These are phyloP conservation scores for Aegilops longissima DNA, from an alignment of 176 grass and related monocot genomes.

Conservation along the genomic window DNA sequence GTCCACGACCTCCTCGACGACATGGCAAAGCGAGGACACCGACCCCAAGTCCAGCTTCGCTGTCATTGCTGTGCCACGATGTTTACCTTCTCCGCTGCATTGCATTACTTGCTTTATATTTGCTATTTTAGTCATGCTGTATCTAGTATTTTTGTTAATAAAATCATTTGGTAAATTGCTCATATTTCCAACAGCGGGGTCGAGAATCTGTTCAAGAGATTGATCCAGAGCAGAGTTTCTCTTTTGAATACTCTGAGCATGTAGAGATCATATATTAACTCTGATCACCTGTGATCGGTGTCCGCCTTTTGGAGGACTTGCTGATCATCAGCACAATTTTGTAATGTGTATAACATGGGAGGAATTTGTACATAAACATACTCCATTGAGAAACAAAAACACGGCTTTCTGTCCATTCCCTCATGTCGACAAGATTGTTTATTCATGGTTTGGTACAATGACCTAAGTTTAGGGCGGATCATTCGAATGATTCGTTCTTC, in stretches of 20 bases:
- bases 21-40: too few species aligned
- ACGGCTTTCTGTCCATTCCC: constrained; percentile 1
- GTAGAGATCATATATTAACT: constrained; percentile 25
- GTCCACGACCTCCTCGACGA: too few species aligned
- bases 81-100: too few species aligned
- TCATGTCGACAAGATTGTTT: background rate
- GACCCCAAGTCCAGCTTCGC: too few species aligned
- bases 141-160: too few species aligned
- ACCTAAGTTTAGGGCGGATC: background rate
- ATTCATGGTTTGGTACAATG: background rate
- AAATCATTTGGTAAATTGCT: too few species aligned
- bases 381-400: background rate
- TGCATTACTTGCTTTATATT: too few species aligned
- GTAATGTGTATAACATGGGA: background rate
- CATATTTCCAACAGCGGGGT: background rate
- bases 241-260: constrained; percentile 51
- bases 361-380: background rate
- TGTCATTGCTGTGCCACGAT: too few species aligned
- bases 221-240: constrained; percentile 59
- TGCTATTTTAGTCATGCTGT: too few species aligned
- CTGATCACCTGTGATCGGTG: constrained; percentile 15
- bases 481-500: background rate
- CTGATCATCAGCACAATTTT: constrained; percentile 8
- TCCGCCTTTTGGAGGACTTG: constrained; percentile 40
- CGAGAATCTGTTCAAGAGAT: constrained; percentile 37